phyloP scores from a whole-genome alignment of 805 yeast genomes.

The Teunomyces stri region DNA sequence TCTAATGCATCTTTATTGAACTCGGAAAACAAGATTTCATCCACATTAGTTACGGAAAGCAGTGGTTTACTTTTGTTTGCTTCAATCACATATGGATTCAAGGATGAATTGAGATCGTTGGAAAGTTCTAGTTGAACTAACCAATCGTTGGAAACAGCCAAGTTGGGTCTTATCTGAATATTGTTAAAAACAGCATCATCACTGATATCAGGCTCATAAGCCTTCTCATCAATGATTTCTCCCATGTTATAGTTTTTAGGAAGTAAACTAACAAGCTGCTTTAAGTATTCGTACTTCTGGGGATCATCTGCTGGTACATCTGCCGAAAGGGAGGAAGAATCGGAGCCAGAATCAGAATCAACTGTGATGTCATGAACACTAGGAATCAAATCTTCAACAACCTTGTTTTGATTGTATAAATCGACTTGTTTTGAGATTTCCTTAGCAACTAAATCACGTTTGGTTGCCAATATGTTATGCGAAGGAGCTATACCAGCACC shows the following conservation, averaged over 20 bases:
- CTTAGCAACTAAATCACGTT: constrained; percentile 27
- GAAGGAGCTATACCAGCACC: constrained; percentile 13
- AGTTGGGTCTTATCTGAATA: constrained; percentile 41
- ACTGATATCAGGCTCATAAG: constrained; percentile 63
- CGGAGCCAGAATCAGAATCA: constrained; percentile 24
- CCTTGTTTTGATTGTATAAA: constrained; percentile 18
- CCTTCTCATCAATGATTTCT: constrained; percentile 57
- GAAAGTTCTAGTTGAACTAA: constrained; percentile 57
- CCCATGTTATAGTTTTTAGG: constrained; percentile 28
- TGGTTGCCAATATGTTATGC: constrained; percentile 23
- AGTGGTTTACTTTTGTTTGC: constrained; percentile 10
- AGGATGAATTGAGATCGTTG: constrained; percentile 41
- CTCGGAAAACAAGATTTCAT: constrained; percentile 47
- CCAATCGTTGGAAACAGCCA: constrained; percentile 62
- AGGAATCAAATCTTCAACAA: constrained; percentile 20
- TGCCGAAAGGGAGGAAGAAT: constrained; percentile 1
- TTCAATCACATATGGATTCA: constrained; percentile 27
- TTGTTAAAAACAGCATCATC: constrained; percentile 33
- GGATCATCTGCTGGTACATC: constrained; percentile 11
- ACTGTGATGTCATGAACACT: constrained; percentile 32
- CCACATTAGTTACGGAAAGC: constrained; percentile 38
- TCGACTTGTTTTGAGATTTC: constrained; percentile 30
- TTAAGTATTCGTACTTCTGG: constrained; percentile 22
- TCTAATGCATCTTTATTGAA: constrained; percentile 27
- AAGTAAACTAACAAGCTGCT: constrained; percentile 29